Percentiles rank a stretch among this genome's conserved stretches.
These are phyloP conservation scores for Amphibolis antarctica DNA, from an alignment of 106 monocot genomes.

Conservation along the genomic window DNA sequence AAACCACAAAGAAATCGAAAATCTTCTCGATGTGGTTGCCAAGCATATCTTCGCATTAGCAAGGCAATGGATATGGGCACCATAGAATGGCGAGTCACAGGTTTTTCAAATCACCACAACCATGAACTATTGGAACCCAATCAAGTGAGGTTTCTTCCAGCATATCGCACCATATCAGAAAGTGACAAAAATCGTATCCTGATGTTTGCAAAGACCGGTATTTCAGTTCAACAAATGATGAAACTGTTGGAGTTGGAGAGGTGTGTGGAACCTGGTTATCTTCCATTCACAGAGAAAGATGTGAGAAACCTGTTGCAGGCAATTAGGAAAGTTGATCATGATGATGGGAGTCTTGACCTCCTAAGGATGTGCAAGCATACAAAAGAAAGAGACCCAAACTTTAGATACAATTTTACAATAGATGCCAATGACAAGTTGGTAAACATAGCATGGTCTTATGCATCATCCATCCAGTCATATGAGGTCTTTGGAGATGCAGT, in stretches of 20 bases:
- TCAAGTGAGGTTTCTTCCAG: slow-evolving; percentile 80
- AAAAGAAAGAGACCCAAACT: slow-evolving; percentile 57
- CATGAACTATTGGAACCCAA: slow-evolving; percentile 71
- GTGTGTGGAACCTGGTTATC: slow-evolving; percentile 51
- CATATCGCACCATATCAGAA: slow-evolving; percentile 59
- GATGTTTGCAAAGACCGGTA: slow-evolving; percentile 75
- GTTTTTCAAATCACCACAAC: slow-evolving; percentile 68
- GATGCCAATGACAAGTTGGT: slow-evolving; percentile 43
- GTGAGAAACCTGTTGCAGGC: slow-evolving; percentile 77
- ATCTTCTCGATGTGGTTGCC: slow-evolving; percentile 76
- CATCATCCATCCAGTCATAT: slow-evolving; percentile 64
- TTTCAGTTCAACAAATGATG: slow-evolving; percentile 90
- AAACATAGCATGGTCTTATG: slow-evolving; percentile 89
- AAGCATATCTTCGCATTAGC: slow-evolving; percentile 74
- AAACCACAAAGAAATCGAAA: slow-evolving; percentile 77
- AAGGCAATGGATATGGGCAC: slow-evolving; percentile 28
- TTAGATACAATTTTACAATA: slow-evolving; percentile 55
- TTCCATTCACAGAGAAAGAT: slow-evolving; percentile 86
- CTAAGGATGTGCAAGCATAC: slow-evolving; percentile 65
- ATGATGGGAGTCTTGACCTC: slow-evolving; percentile 50
- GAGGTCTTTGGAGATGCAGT: slow-evolving; percentile 75
- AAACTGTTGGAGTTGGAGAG: slow-evolving; percentile 73
- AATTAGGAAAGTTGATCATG: slow-evolving; percentile 55
- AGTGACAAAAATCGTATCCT: slow-evolving; percentile 58
- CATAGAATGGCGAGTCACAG: slow-evolving; percentile 75